These are phyloP conservation scores for Claviceps digitariae DNA, from an alignment of 2,329 filamentous ascomycete species.

Conservation along the genomic window DNA sequence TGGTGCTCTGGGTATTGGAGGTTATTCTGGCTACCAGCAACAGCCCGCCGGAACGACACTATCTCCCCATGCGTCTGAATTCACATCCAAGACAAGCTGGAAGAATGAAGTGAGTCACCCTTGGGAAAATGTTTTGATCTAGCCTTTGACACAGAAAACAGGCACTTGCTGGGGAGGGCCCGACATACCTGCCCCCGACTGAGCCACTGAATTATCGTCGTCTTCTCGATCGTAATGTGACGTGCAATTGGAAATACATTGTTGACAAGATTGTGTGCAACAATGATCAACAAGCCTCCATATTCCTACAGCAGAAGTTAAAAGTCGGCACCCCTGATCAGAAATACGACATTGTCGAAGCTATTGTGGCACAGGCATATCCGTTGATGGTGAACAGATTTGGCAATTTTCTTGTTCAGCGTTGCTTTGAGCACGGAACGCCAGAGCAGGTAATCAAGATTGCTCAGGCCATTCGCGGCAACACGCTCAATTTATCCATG, in stretches of 20 bases:
- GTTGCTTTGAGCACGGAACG: slow-evolving; percentile 96
- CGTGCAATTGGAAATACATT: slow-evolving; percentile 98
- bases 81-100: slow-evolving; percentile 45
- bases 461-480: slow-evolving; percentile 84
- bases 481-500: slow-evolving; percentile 91
- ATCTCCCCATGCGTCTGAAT: slow-evolving; percentile 62
- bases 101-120: slow-evolving; percentile 36
- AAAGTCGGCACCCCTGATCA: slow-evolving; percentile 92
- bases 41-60: slow-evolving; percentile 50
- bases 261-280: slow-evolving; percentile 99
- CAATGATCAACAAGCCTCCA: slow-evolving; percentile 97
- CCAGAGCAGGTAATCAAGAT: slow-evolving; percentile 91
- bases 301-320: slow-evolving; percentile 97
- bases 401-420: slow-evolving; percentile 95
- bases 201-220: slow-evolving; percentile 96
- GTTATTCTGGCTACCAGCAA: slow-evolving; percentile 37
- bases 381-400: slow-evolving; percentile 97
- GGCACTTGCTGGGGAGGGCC: slow-evolving; percentile 36
- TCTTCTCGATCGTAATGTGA: slow-evolving; percentile 86
- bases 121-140: neutral
- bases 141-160: slow-evolving; percentile 7
- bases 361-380: slow-evolving; percentile 90
- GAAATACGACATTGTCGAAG: slow-evolving; percentile 93
- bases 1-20: slow-evolving; percentile 25
- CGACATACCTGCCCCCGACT: slow-evolving; percentile 72